These are phyloP conservation scores for Kazachstania sp. DNA, from an alignment of 1,139 yeast genomes.

Conservation along the genomic window DNA sequence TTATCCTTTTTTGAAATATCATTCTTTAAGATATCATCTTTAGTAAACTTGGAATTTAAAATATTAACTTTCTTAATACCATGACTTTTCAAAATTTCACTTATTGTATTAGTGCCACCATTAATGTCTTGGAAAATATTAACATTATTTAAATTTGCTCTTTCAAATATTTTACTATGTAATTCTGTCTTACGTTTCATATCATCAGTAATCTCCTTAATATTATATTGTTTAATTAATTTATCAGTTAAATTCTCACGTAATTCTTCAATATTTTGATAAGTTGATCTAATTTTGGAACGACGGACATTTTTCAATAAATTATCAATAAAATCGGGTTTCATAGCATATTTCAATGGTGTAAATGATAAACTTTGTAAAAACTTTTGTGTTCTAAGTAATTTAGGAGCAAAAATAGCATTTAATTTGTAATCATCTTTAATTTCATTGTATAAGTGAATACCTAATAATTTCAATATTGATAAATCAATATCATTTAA, in stretches of 20 bases:
- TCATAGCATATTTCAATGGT: conserved; percentile 27
- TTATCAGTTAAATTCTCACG: not conserved
- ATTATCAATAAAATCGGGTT: conserved; percentile 29
- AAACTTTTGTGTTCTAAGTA: conserved; percentile 79
- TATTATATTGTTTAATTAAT: conserved; percentile 25
- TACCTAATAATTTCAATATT: conserved; percentile 33
- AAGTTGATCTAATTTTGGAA: not conserved
- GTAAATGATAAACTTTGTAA: conserved; percentile 35
- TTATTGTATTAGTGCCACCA: conserved; percentile 57
- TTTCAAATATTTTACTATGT: conserved; percentile 27
- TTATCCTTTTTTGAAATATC: not conserved
- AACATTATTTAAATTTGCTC: conserved; percentile 41
- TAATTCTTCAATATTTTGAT: not conserved
- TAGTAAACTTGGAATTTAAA: conserved; percentile 21
- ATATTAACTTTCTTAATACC: conserved; percentile 43
- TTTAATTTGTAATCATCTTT: conserved; percentile 31
- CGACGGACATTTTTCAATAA: conserved; percentile 28
- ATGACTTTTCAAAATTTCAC: conserved; percentile 55
- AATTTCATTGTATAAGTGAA: conserved; percentile 39
- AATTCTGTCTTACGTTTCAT: conserved; percentile 28
- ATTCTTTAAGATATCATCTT: conserved; percentile 23
- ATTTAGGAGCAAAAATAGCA: conserved; percentile 65
- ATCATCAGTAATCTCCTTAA: conserved; percentile 30
- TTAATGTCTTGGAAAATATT: conserved; percentile 55
- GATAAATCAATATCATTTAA: conserved; percentile 35